These are phyloP conservation scores for Inga leiocalycina DNA, from an alignment of 306 rosid species.

Conservation along the genomic window DNA sequence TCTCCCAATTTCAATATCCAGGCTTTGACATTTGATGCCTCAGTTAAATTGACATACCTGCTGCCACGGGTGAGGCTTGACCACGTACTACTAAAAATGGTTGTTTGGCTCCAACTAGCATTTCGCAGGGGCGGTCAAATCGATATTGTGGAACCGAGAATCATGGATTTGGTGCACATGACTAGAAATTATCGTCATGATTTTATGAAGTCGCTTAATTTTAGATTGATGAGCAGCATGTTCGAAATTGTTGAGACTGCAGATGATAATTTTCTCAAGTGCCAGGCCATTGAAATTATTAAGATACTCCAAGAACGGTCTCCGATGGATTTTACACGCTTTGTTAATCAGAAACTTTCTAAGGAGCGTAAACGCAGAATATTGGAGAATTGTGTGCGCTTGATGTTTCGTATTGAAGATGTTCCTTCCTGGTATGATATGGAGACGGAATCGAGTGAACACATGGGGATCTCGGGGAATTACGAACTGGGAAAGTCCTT, in stretches of 20 bases:
- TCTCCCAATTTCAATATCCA: neutral
- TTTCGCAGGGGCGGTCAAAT: neutral
- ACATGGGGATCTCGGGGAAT: neutral
- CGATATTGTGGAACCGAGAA: neutral
- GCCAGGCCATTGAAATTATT: conserved; percentile 8
- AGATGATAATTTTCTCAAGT: neutral
- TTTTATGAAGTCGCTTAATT: neutral
- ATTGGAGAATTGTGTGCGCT: neutral
- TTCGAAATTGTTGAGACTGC: neutral
- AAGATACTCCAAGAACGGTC: neutral
- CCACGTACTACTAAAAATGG: neutral
- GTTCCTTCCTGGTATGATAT: conserved; percentile 21
- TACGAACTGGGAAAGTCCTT: neutral
- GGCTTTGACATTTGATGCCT: conserved; percentile 3
- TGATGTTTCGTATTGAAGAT: conserved; percentile 22
- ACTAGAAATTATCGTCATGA: neutral
- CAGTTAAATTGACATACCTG: neutral
- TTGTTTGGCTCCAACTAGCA: neutral
- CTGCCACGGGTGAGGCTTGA: neutral
- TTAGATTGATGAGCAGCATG: conserved; percentile 11
- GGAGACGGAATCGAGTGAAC: neutral
- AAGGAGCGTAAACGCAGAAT: neutral
- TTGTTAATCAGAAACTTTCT: neutral
- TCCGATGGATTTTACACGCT: neutral
- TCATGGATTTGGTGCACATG: neutral